A percentile compares a stretch with the other conserved stretches of the same genome.
phyloP scores from a whole-genome alignment of 2,329 filamentous ascomycete species.

The Gyromitra esculenta region DNA sequence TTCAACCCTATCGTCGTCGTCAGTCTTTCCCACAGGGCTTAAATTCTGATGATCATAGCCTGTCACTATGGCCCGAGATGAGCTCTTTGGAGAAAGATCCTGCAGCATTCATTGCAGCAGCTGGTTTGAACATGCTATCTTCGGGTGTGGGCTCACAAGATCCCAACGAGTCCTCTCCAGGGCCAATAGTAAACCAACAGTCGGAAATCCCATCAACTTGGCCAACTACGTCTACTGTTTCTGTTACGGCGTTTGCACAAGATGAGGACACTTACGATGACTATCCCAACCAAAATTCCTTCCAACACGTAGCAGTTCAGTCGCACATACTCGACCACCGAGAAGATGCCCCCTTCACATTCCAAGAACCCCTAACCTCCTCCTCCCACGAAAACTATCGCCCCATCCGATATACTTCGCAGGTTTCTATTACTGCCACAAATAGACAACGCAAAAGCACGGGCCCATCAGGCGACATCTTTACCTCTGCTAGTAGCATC shows the following conservation, averaged over 20 bases:
- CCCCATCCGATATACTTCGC: neutral
- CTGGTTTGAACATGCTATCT: slow-evolving; percentile 50
- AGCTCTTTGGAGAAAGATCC: slow-evolving; percentile 54
- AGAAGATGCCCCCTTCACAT: neutral
- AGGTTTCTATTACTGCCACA: neutral
- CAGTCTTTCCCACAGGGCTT: slow-evolving; percentile 34
- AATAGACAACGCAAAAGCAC: slow-evolving; percentile 27
- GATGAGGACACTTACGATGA: neutral
- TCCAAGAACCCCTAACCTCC: neutral
- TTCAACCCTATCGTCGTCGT: slow-evolving; percentile 34
- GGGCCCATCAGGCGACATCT: slow-evolving; percentile 31
- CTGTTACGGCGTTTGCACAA: slow-evolving; percentile 2
- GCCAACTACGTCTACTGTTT: slow-evolving; percentile 20
- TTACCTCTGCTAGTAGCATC: slow-evolving; percentile 26
- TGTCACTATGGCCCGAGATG: slow-evolving; percentile 29
- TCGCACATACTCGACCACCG: slow-evolving; percentile 14
- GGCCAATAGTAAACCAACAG: neutral
- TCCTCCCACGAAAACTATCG: slow-evolving; percentile 11
- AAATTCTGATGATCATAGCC: slow-evolving; percentile 29
- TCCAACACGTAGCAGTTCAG: slow-evolving; percentile 13
- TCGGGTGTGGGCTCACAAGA: slow-evolving; percentile 8
- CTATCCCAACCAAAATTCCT: slow-evolving; percentile 11
- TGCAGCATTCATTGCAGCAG: slow-evolving; percentile 54
- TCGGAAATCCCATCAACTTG: neutral
- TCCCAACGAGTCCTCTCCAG: slow-evolving; percentile 21